Evolutionary conservation across 2,329 filamentous ascomycete genomes (phyloP), one percentile per base, ranked within the genome.

Genomic region (Coniochaeta sp.): DNA sequence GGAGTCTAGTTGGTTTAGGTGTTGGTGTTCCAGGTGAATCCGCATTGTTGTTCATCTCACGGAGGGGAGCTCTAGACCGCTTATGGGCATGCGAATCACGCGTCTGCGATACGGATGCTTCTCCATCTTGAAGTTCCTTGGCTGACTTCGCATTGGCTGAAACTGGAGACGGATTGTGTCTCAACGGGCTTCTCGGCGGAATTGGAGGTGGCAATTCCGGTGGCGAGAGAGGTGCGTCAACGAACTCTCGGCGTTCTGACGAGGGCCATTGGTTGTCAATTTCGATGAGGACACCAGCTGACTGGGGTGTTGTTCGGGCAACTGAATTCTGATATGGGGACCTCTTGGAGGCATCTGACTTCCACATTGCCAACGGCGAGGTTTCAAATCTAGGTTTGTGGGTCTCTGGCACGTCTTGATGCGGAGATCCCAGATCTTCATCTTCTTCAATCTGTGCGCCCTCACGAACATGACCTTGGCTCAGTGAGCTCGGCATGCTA

Each of bases 401-500:
- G 5, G 66, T 63, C 19, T 59, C 58, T n/a, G 17, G 28, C 7
- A 38, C 6, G n/a, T 22, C n/a, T 36, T 24, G 54, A 47, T 4
- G 12, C 17, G 17, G 33, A 24, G 17, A 52, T 52, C 26, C 26
- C 16, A 17, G 60, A 19, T 65, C 65, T 16, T 73, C 69, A 43
- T 73, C 71, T 50, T 69, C 70, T 26, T 68, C 58, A 50, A 72
- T 74, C 47, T 77, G 74, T 1, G 75, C 72, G 9, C 62, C 59
- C 60, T 78, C 75, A n/a, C 74, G 68, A 56, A 74, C 65, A 63
- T 77, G 74, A 2, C 71, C 67, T 8, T 59, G 59, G 14, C 59
- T 59, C 52, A 63, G 64, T 3, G 66, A 62, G 38, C 64, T 69
- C 1, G 68, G 65, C 60, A 65, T 66, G 16, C 60, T 63, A 7